phyloP scores from a whole-genome alignment of 768 basidiomycete species.

The Phanerochaete carnosa region DNA sequence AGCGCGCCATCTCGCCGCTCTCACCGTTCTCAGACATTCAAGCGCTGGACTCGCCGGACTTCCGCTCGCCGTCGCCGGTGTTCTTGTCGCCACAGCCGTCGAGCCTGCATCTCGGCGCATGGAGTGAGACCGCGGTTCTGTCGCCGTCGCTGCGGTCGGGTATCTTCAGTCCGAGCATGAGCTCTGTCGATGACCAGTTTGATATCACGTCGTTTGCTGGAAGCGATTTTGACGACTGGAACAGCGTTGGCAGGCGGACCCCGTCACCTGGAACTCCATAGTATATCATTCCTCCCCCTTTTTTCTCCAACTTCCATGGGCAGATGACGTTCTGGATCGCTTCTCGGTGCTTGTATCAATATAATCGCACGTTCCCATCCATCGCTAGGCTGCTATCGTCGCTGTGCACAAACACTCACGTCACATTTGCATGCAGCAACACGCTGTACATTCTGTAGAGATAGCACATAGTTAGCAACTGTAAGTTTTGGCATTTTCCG shows the following conservation, averaged over 20 bases:
- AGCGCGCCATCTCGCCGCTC: not conserved
- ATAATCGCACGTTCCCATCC: not conserved
- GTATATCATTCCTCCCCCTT: not conserved
- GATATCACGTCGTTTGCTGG: conserved; percentile 14
- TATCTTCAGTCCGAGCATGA: conserved; percentile 22
- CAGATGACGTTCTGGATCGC: not conserved
- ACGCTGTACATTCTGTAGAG: not conserved
- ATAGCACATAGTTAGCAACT: too few relatives aligned
- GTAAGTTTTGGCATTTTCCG: too few relatives aligned
- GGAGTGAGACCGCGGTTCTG: conserved; percentile 17
- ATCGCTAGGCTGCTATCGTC: not conserved
- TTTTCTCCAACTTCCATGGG: not conserved
- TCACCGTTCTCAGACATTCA: not conserved
- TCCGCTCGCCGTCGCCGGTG: conserved; percentile 9
- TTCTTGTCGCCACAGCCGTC: conserved; percentile 11
- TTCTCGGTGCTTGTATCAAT: not conserved
- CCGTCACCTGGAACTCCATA: conserved; percentile 5
- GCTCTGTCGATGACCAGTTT: conserved; percentile 12
- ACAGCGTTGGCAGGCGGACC: conserved; percentile 22
- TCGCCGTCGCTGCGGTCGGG: conserved; percentile 23
- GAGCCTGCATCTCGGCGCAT: not conserved
- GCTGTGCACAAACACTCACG: not conserved
- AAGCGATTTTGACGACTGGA: conserved; percentile 22
- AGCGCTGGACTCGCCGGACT: not conserved
- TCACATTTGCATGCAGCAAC: not conserved